phyloP scores from a whole-genome alignment of 768 basidiomycete genomes.

The Collybiopsis luxurians region DNA sequence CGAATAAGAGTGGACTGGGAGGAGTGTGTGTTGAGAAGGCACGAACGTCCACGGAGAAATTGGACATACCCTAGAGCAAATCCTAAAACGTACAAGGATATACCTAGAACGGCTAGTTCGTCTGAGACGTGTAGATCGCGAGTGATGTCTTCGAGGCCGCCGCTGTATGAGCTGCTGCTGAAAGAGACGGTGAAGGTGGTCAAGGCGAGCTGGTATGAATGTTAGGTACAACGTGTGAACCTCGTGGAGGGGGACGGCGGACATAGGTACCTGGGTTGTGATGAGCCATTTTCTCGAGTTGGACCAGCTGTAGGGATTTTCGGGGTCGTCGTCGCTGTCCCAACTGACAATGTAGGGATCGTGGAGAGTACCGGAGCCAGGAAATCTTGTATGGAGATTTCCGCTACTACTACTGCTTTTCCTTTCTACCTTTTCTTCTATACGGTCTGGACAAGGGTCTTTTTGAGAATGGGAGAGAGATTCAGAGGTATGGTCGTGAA shows the following conservation, averaged over 20 bases:
- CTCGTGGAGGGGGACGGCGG: conserved; percentile 21
- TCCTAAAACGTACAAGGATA: conserved; percentile 62
- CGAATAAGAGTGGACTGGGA: conserved; percentile 43
- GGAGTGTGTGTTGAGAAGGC: background rate
- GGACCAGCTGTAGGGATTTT: conserved; percentile 58
- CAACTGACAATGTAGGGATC: conserved; percentile 57
- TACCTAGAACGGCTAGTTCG: conserved; percentile 53
- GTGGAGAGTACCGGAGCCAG: conserved; percentile 43
- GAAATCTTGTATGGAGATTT: conserved; percentile 23
- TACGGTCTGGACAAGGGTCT: background rate
- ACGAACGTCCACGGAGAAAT: conserved; percentile 3
- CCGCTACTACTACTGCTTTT: background rate
- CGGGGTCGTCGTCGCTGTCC: conserved; percentile 45
- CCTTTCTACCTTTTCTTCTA: conserved; percentile 1
- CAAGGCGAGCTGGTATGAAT: conserved; percentile 37
- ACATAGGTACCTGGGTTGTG: conserved; percentile 36
- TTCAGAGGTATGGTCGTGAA: background rate
- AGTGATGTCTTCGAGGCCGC: conserved; percentile 44
- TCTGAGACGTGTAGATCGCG: conserved; percentile 46
- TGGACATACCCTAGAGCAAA: conserved; percentile 52
- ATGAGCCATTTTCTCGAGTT: conserved; percentile 48
- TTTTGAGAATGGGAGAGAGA: background rate
- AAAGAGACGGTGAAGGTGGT: conserved; percentile 59
- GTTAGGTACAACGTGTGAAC: conserved; percentile 11
- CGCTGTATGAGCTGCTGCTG: conserved; percentile 55